Percentiles rank a stretch among this genome's conserved stretches.
These are phyloP conservation scores for Tylopilus rubrobrunneus DNA, from an alignment of 768 basidiomycete genomes.

Conservation along the genomic window DNA sequence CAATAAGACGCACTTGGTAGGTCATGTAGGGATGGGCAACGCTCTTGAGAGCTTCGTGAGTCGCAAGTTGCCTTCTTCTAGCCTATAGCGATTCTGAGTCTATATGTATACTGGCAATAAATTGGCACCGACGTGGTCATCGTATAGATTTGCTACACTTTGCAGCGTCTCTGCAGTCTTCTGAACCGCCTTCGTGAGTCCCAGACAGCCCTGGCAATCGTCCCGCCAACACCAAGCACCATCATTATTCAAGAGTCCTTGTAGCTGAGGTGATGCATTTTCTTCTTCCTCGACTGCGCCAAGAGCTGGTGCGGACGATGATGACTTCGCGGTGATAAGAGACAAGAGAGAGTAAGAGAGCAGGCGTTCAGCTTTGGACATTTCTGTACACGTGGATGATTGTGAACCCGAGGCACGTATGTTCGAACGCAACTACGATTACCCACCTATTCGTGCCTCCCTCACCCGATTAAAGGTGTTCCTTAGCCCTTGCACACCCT, in stretches of 20 bases:
- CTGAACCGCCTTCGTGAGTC: constrained; percentile 73
- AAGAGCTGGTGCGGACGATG: constrained; percentile 45
- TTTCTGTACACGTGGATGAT: constrained; percentile 45
- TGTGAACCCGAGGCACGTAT: background rate
- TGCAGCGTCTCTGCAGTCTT: constrained; percentile 71
- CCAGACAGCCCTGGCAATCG: constrained; percentile 71
- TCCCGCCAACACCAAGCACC: constrained; percentile 90
- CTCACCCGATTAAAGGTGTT: constrained; percentile 58
- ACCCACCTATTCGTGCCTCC: constrained; percentile 64
- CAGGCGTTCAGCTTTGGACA: constrained; percentile 71
- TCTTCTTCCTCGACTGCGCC: constrained; percentile 49
- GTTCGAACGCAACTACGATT: background rate
- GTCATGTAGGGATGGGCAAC: constrained; percentile 71
- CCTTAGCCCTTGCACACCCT: constrained; percentile 65
- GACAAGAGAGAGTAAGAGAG: constrained; percentile 73
- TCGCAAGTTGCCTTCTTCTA: constrained; percentile 63
- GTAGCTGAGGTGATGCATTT: constrained; percentile 36
- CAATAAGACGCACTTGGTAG: constrained; percentile 51
- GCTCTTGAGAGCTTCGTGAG: constrained; percentile 71
- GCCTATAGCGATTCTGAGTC: constrained; percentile 46
- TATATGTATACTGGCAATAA: background rate
- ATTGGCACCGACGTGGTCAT: constrained; percentile 60
- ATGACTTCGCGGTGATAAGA: constrained; percentile 66
- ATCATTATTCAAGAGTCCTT: constrained; percentile 61
- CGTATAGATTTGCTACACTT: constrained; percentile 72